Evolutionary conservation across 2,329 filamentous ascomycete genomes (phyloP).

Genomic region (Trichophyton equinum): DNA sequence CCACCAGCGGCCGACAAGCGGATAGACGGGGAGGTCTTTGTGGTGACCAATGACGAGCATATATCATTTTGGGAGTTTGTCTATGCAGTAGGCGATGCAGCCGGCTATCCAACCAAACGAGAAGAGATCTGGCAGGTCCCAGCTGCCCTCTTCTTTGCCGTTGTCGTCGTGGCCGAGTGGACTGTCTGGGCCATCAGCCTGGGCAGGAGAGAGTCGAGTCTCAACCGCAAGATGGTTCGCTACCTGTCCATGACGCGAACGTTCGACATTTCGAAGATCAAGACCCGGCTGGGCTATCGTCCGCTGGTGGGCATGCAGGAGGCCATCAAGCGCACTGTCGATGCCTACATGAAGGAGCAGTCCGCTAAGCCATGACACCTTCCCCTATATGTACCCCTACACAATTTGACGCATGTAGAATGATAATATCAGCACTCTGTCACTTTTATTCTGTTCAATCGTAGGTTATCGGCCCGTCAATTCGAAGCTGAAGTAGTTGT

Average conservation of each 20-base stretch:
- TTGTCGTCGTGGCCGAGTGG: neutral
- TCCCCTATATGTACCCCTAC: too few species aligned
- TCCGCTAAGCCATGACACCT: neutral
- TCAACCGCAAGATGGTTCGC: neutral
- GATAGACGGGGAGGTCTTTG: slow-evolving; percentile 64
- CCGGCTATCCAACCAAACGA: neutral
- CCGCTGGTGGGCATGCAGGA: neutral
- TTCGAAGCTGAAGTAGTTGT: too few species aligned
- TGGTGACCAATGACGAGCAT: slow-evolving; percentile 70
- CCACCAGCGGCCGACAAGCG: slow-evolving; percentile 36
- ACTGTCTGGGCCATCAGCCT: neutral
- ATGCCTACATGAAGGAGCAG: neutral
- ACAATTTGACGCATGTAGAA: too few species aligned
- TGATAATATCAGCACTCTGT: too few species aligned
- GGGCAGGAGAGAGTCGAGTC: neutral
- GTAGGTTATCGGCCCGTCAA: too few species aligned
- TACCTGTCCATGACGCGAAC: neutral
- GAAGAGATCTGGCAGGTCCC: neutral
- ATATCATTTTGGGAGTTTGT: slow-evolving; percentile 78
- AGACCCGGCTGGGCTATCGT: neutral
- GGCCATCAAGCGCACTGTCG: neutral
- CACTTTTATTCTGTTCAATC: too few species aligned
- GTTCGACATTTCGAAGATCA: neutral
- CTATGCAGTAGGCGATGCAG: slow-evolving; percentile 23
- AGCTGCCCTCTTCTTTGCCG: neutral